Conservation (phyloP, 495 filamentous ascomycete species). For the Penicillium chermesinum region DNA sequence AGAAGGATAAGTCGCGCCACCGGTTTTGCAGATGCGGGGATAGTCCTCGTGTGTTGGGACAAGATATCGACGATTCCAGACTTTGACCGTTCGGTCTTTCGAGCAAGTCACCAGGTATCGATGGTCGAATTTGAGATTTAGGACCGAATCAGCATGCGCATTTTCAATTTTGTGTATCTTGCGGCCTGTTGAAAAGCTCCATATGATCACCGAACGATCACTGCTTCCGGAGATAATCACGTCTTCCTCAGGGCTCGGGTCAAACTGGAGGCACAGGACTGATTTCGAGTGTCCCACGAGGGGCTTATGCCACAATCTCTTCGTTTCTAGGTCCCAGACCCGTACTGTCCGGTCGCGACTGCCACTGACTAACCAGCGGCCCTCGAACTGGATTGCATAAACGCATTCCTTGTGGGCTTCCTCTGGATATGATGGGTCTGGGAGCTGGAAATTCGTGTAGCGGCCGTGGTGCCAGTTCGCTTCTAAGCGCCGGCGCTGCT, state of each 20-base stretch:
- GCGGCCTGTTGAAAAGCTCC: constrained; percentile 87
- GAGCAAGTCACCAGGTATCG: constrained; percentile 92
- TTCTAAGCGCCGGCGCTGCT: constrained; percentile 77
- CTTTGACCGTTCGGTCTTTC: constrained; percentile 92
- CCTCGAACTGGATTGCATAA: constrained; percentile 85
- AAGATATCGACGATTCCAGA: constrained; percentile 80
- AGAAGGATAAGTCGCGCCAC: constrained; percentile 43
- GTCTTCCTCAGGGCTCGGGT: constrained; percentile 84
- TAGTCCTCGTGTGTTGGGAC: constrained; percentile 65
- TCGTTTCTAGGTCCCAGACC: constrained; percentile 83
- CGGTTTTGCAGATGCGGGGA: constrained; percentile 35
- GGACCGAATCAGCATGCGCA: constrained; percentile 83
- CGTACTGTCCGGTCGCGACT: constrained; percentile 84
- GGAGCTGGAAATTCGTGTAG: constrained; percentile 82
- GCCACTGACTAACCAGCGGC: constrained; percentile 85
- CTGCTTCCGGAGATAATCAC: constrained; percentile 91
- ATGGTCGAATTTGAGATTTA: constrained; percentile 93
- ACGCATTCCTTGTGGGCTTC: constrained; percentile 92
- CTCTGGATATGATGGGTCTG: constrained; percentile 70
- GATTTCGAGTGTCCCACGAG: constrained; percentile 75
- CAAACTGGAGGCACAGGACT: constrained; percentile 93
- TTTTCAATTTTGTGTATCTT: constrained; percentile 63
- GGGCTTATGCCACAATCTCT: constrained; percentile 65
- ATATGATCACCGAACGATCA: constrained; percentile 82
- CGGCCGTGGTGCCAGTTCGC: constrained; percentile 84